A percentile compares a stretch with the other conserved stretches of the same genome.
phyloP scores from a whole-genome alignment of 441 rosid genomes.

The Populus hybrid region DNA sequence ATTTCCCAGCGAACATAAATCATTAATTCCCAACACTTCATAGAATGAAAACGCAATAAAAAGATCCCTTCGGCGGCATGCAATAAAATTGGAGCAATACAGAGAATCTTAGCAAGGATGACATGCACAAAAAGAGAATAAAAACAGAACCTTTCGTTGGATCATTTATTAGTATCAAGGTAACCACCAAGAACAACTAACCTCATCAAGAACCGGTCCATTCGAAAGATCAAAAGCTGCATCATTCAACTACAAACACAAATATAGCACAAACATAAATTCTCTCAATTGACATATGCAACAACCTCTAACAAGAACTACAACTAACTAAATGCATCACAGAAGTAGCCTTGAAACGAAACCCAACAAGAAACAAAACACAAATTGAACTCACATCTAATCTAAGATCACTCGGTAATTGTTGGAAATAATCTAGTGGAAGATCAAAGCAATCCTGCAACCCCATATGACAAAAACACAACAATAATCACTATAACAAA shows the following conservation, averaged over 20 bases:
- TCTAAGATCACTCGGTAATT: constrained; percentile 75
- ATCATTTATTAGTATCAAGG: not conserved
- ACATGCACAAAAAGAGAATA: not conserved
- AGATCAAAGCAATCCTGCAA: constrained; percentile 83
- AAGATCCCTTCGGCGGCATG: not conserved
- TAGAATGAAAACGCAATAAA: not conserved
- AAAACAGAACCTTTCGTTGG: not conserved
- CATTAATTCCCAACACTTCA: not conserved
- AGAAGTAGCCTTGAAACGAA: not conserved
- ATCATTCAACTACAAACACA: constrained; percentile 59
- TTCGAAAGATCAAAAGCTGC: constrained; percentile 96
- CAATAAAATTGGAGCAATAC: not conserved
- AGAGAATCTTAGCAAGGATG: not conserved
- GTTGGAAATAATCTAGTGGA: constrained; percentile 64
- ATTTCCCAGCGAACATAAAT: not conserved
- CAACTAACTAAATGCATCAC: not conserved
- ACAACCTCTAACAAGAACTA: not conserved
- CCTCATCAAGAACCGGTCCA: constrained; percentile 81
- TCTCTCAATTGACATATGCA: not conserved
- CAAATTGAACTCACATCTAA: constrained; percentile 50
- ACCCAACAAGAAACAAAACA: not conserved
- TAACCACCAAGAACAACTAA: constrained; percentile 22
- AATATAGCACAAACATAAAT: constrained; percentile 1
- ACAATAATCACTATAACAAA: not conserved
- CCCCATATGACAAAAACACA: not conserved